Evolutionary conservation across 2,329 filamentous ascomycete genomes (phyloP).

Genomic region (Zalaria sp.): DNA sequence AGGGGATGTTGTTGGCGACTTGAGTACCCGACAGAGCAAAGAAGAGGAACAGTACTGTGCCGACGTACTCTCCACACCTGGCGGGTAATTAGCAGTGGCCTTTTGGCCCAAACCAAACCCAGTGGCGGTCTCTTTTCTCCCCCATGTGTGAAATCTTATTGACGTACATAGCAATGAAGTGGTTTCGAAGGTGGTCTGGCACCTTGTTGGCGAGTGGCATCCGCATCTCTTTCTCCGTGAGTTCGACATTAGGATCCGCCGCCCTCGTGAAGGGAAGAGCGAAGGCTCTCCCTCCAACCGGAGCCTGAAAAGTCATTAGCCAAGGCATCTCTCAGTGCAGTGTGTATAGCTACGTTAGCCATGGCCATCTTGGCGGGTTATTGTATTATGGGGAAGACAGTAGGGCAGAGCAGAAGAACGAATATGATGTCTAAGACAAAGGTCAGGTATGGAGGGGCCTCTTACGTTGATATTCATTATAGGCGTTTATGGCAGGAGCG

Average conservation of each 20-base stretch:
- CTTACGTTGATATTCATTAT: no score
- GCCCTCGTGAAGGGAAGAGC: constrained; percentile 19
- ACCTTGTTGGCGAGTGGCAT: constrained; percentile 13
- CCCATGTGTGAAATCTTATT: no score
- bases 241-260: constrained; percentile 10
- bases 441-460: no score
- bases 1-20: constrained; percentile 26
- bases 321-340: no score
- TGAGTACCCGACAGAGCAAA: constrained; percentile 30
- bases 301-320: constrained; percentile 6
- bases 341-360: no score
- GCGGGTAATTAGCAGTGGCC: constrained; percentile 13
- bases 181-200: constrained; percentile 14
- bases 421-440: no score
- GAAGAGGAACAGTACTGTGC: constrained; percentile 31
- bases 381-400: no score
- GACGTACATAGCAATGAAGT: constrained; percentile 26
- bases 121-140: no score
- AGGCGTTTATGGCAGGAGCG: no score
- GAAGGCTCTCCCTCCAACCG: constrained; percentile 12
- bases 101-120: no score
- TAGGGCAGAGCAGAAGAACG: no score
- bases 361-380: no score
- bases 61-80: constrained; percentile 25
- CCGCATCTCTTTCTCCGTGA: constrained; percentile 12